Conservation (phyloP, 2,329 filamentous ascomycete species). For the Akanthomyces dipterigenus region DNA sequence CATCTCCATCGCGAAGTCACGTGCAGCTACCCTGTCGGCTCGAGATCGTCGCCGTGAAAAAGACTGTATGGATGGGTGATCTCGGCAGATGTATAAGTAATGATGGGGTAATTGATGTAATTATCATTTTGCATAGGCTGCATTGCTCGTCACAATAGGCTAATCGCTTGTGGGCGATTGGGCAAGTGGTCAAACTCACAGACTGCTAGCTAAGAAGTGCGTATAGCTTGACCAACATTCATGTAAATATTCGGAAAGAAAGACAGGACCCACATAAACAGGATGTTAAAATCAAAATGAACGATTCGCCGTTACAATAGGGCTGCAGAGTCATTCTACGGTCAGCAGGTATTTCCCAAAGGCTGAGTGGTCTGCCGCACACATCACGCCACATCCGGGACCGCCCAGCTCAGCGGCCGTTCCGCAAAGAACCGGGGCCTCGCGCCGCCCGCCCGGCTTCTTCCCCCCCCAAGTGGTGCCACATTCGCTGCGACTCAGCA, state of each 20-base stretch:
- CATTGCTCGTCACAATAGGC: no score
- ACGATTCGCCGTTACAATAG: not conserved
- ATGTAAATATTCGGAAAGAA: not conserved
- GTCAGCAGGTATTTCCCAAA: not conserved
- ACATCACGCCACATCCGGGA: slow-evolving; percentile 2
- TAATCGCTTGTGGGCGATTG: no score
- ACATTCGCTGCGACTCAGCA: slow-evolving; percentile 3
- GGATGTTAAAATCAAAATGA: not conserved
- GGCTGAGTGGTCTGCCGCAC: not conserved
- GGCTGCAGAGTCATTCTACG: not conserved
- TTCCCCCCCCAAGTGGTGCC: slow-evolving; percentile 1
- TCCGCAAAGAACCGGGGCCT: not conserved
- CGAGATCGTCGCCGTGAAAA: no score
- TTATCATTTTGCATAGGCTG: no score
- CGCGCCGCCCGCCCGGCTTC: not conserved
- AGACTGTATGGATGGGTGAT: no score
- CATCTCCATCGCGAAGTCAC: slow-evolving; percentile 11
- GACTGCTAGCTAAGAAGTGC: no score
- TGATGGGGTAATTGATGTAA: no score
- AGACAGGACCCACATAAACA: no score
- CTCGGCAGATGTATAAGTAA: no score
- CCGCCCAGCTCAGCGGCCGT: not conserved
- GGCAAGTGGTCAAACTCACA: no score
- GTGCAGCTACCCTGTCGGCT: not conserved
- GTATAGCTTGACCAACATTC: not conserved